Evolutionary conservation across 352 stramenopile genomes (phyloP).

Genomic region (Globisporangium spinosum): DNA sequence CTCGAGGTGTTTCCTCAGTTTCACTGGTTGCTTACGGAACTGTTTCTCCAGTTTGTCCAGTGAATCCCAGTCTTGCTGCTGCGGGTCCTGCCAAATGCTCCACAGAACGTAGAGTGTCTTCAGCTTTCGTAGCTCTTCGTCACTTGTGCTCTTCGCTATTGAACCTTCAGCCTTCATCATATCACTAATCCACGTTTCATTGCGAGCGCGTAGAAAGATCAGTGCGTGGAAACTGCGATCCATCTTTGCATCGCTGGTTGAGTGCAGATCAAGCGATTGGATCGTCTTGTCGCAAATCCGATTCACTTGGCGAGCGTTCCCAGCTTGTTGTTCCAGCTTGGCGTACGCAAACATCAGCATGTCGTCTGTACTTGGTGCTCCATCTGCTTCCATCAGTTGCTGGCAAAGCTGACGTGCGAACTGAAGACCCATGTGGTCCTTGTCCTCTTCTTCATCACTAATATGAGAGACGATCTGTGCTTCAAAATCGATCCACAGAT

Average conservation of each 20-base stretch:
- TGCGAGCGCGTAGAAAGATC: slow-evolving; percentile 43
- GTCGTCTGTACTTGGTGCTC: slow-evolving; percentile 14
- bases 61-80: slow-evolving; percentile 17
- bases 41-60: slow-evolving; percentile 39
- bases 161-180: not conserved
- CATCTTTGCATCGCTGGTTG: slow-evolving; percentile 1
- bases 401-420: slow-evolving; percentile 37
- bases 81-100: slow-evolving; percentile 28
- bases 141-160: not conserved
- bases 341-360: slow-evolving; percentile 48
- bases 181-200: slow-evolving; percentile 27
- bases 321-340: slow-evolving; percentile 40
- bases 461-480: slow-evolving; percentile 20
- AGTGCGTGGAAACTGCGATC: slow-evolving; percentile 44
- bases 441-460: not conserved
- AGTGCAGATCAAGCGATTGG: slow-evolving; percentile 19
- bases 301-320: slow-evolving; percentile 39
- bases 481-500: slow-evolving; percentile 52
- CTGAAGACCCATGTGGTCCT: not conserved
- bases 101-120: slow-evolving; percentile 35
- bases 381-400: slow-evolving; percentile 15
- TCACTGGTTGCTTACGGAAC: slow-evolving; percentile 25
- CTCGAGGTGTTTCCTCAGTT: slow-evolving; percentile 18
- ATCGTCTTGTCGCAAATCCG: slow-evolving; percentile 63
- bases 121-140: slow-evolving; percentile 9